phyloP scores from a whole-genome alignment of 345 rosid genomes.

The Bretschneidera sinensis region DNA sequence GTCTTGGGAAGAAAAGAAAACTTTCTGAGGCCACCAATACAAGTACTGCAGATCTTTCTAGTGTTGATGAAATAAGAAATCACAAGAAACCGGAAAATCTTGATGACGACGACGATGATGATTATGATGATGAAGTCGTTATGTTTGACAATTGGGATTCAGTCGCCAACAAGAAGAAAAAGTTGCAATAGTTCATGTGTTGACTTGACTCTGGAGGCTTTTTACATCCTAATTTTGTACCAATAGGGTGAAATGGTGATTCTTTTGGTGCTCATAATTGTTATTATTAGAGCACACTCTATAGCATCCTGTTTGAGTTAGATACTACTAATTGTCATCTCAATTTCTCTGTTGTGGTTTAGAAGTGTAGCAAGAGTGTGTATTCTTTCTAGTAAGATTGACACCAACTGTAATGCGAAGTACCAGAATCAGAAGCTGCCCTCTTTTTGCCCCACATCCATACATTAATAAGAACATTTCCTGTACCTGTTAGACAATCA shows the following conservation, averaged over 20 bases:
- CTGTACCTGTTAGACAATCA: no score
- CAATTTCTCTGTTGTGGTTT: not conserved
- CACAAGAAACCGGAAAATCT: conserved; percentile 41
- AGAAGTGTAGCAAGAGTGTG: not conserved
- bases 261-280: conserved; percentile 36
- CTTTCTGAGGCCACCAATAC: conserved; percentile 22
- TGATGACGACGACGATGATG: conserved; percentile 49
- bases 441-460: not conserved
- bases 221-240: conserved; percentile 48
- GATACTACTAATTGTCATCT: not conserved
- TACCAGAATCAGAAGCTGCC: not conserved
- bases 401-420: not conserved
- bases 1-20: conserved; percentile 60
- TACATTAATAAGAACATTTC: no score
- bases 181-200: conserved; percentile 40
- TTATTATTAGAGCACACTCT: not conserved
- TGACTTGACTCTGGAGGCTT: conserved; percentile 15
- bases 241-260: conserved; percentile 34
- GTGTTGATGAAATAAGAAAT: conserved; percentile 25
- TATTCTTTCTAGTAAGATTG: not conserved
- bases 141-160: conserved; percentile 33
- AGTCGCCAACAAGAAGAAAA: conserved; percentile 42
- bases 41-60: conserved; percentile 15
- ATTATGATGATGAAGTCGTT: no score
- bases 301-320: not conserved